Conservation (phyloP, 1,139 yeast species). For the Sporopachydermia cereana region DNA sequence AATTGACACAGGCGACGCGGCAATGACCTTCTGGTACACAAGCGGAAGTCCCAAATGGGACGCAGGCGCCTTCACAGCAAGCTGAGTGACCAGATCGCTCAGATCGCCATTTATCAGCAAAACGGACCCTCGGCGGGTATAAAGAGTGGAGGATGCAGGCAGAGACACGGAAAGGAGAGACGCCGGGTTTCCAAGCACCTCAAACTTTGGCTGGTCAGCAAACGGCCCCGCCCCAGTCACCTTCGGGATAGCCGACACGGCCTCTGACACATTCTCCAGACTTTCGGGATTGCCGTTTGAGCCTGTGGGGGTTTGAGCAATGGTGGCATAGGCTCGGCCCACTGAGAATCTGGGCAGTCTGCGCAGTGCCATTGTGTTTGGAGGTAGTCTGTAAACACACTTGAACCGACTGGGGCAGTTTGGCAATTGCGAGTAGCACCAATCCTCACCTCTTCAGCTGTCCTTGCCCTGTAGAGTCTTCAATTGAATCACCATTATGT, state of each 20-base stretch:
- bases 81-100: constrained; percentile 14
- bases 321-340: not conserved
- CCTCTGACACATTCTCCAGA: constrained; percentile 12
- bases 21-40: constrained; percentile 14
- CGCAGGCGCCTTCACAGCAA: constrained; percentile 12
- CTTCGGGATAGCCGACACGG: constrained; percentile 15
- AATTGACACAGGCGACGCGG: constrained; percentile 18
- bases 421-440: not conserved
- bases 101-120: constrained; percentile 36
- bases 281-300: not conserved
- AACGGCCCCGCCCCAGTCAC: constrained; percentile 19
- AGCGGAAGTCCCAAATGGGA: constrained; percentile 14
- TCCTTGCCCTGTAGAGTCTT: not conserved
- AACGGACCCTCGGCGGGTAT: constrained; percentile 32
- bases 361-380: not conserved
- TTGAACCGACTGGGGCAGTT: not conserved
- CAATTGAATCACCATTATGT: not conserved
- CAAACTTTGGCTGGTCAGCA: constrained; percentile 27
- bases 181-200: constrained; percentile 33
- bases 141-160: constrained; percentile 38
- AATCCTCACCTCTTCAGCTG: not conserved
- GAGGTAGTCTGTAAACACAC: not conserved
- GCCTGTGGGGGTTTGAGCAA: not conserved
- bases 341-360: not conserved
- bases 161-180: constrained; percentile 33